Percentiles rank a stretch among this genome's conserved stretches.
These are phyloP conservation scores for Aspergillus candidus DNA, from an alignment of 2,329 filamentous ascomycete genomes.

Conservation along the genomic window DNA sequence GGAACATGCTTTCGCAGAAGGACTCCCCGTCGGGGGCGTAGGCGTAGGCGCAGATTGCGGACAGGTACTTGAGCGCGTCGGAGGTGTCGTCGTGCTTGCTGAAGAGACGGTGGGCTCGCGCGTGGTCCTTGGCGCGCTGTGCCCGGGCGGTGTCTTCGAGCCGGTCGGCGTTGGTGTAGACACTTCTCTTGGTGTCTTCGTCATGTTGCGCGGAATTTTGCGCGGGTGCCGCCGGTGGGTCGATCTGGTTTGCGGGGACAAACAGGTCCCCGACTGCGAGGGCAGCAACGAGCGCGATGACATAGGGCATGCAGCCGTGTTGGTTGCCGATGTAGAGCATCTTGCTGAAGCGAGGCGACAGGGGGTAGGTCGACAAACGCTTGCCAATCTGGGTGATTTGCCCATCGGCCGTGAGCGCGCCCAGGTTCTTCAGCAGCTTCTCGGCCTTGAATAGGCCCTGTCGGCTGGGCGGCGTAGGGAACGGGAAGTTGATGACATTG, in stretches of 20 bases:
- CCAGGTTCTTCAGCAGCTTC: constrained; percentile 76
- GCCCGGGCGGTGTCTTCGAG: constrained; percentile 65
- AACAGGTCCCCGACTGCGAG: constrained; percentile 86
- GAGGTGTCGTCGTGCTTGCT: constrained; percentile 73
- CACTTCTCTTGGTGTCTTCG: constrained; percentile 32
- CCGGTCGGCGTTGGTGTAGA: constrained; percentile 60
- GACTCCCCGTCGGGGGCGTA: constrained; percentile 59
- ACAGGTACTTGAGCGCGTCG: constrained; percentile 85
- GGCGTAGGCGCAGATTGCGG: constrained; percentile 80
- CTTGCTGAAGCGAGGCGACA: constrained; percentile 83
- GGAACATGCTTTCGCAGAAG: constrained; percentile 79
- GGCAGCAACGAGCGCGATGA: constrained; percentile 80
- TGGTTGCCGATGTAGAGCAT: constrained; percentile 85
- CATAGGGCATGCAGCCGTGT: constrained; percentile 75
- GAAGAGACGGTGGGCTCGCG: constrained; percentile 70
- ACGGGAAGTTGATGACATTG: constrained; percentile 88
- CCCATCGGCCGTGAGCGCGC: constrained; percentile 65
- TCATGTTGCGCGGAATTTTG: constrained; percentile 24
- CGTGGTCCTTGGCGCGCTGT: constrained; percentile 58
- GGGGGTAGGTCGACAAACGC: constrained; percentile 80
- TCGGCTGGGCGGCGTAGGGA: constrained; percentile 80
- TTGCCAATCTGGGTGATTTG: constrained; percentile 73
- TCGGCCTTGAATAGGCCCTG: constrained; percentile 75
- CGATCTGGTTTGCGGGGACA: constrained; percentile 70
- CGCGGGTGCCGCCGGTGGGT: constrained; percentile 47